A percentile compares a stretch with the other conserved stretches of the same genome.
Conservation (phyloP, 176 grass and related monocot genomes). For the Tillandsia fasciculata region DNA sequence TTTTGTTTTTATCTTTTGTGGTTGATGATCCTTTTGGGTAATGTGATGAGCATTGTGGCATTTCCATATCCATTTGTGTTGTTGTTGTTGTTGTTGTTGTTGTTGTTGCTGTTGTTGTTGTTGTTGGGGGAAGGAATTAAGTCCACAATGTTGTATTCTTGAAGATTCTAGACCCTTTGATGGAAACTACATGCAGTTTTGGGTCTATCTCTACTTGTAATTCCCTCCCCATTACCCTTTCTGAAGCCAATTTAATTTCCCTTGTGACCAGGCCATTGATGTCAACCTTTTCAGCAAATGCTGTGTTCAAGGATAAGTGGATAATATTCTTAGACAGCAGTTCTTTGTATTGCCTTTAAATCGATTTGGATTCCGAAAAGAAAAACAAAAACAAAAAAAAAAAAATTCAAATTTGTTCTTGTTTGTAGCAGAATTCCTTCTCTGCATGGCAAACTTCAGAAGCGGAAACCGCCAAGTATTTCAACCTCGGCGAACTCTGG, state of each 20-base stretch:
- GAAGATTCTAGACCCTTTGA: background rate
- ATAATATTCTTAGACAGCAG: background rate
- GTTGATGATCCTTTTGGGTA: background rate
- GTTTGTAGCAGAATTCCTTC: constrained; percentile 11
- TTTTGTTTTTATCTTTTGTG: background rate
- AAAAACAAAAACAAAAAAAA: background rate
- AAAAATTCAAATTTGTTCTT: background rate
- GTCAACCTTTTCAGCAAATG: background rate
- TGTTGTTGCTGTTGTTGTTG: background rate
- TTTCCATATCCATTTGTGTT: background rate
- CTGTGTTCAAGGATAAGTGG: background rate
- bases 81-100: background rate
- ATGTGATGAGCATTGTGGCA: background rate
- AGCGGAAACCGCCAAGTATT: constrained; percentile 24
- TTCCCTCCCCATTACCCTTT: background rate
- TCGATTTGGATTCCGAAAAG: background rate
- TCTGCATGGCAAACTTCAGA: constrained; percentile 11
- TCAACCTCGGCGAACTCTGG: constrained; percentile 54
- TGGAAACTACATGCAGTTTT: background rate
- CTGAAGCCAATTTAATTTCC: background rate
- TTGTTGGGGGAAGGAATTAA: background rate
- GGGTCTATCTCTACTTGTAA: background rate
- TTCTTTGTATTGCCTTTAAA: background rate
- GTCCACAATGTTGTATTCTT: background rate
- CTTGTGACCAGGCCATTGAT: background rate